These are phyloP conservation scores for Silene conica DNA, from an alignment of 148 eudicot species.

Conservation along the genomic window DNA sequence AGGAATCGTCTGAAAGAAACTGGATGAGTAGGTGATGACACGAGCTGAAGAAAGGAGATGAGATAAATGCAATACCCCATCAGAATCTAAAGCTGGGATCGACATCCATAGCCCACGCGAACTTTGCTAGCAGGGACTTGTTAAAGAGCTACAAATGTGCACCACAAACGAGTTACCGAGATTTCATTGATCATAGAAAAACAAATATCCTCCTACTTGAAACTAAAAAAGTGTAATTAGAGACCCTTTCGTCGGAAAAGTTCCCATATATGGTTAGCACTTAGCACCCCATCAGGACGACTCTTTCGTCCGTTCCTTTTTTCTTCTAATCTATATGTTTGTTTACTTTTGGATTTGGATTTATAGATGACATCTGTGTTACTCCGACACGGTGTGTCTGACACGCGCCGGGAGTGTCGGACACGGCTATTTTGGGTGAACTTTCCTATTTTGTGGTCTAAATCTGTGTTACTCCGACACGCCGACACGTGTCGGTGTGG, in stretches of 20 bases:
- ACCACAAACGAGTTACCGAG: not conserved
- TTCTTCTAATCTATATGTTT: not conserved
- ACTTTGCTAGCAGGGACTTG: conserved; percentile 90
- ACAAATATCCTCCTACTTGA: not conserved
- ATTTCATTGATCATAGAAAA: not conserved
- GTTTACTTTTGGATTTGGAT: not conserved
- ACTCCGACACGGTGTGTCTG: no score
- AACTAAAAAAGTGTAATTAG: no score
- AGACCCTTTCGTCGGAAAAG: no score
- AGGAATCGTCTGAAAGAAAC: conserved; percentile 13
- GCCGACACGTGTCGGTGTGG: no score
- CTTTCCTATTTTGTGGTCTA: no score
- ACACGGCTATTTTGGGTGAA: no score
- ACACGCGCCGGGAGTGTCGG: no score
- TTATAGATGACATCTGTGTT: no score
- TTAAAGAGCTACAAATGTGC: conserved; percentile 60
- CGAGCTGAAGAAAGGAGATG: not conserved
- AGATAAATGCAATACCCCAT: conserved; percentile 8
- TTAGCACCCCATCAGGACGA: not conserved
- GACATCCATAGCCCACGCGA: conserved; percentile 95
- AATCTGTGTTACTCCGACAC: no score
- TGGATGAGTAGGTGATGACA: conserved; percentile 9
- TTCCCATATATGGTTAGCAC: no score
- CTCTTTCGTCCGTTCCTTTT: not conserved
- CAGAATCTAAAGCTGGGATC: conserved; percentile 89